Percentiles rank a stretch among this genome's conserved stretches.
Conservation (phyloP, 306 rosid genomes). For the Fragaria iinumae region DNA sequence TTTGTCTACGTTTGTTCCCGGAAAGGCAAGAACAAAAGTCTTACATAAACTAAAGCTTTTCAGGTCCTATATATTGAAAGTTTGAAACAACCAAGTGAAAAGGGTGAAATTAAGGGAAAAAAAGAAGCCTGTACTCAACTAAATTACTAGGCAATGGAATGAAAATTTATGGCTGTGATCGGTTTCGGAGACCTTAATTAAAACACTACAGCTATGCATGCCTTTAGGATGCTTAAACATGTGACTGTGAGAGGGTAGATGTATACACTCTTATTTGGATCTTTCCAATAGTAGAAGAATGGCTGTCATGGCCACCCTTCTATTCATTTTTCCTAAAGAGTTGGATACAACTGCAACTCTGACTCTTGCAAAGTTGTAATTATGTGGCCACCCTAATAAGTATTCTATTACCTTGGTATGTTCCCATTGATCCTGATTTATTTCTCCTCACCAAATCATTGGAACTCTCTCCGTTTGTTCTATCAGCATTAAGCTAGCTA, state of each 20-base stretch:
- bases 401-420: background rate
- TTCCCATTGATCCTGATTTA: background rate
- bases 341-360: background rate
- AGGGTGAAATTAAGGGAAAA: background rate
- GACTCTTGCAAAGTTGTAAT: background rate
- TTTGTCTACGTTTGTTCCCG: background rate
- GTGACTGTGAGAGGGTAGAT: background rate
- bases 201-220: background rate
- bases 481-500: background rate
- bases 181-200: background rate
- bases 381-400: background rate
- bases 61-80: background rate
- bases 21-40: background rate
- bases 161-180: background rate
- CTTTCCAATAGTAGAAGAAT: conserved; percentile 25
- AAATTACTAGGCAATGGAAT: background rate
- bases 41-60: background rate
- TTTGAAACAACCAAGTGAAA: conserved; percentile 5
- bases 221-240: background rate
- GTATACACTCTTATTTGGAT: background rate
- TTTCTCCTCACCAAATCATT: background rate
- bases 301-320: conserved; percentile 30
- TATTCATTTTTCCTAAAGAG: background rate
- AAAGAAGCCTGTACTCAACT: background rate
- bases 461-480: background rate